Evolutionary conservation across 305 asterid genomes (phyloP), one percentile per base, ranked within the genome.

Genomic region (Rubia occidens): DNA sequence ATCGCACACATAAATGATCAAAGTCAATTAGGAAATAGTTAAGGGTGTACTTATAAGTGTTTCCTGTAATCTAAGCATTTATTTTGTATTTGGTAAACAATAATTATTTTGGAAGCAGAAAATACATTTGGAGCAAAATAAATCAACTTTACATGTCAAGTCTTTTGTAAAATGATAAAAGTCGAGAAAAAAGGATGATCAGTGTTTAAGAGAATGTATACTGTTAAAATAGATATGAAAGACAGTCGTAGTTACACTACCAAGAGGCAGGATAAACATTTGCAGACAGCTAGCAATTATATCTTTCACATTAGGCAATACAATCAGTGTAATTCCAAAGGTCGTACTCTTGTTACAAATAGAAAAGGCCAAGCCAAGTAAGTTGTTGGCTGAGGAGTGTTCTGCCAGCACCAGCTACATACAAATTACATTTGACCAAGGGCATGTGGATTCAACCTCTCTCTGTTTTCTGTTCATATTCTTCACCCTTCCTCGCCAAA

Each of bases 401-500:
- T 53, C 64, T n/a, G 51, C 70, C 40, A 62, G 69, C 64, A 47
- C 70, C 40, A 65, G 60, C 13, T 15, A 62, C 18, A 39, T 44
- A 74, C 21, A 60, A 32, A 68, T 61, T 75, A 47, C 76, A 60
- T 53, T 53, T 42, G 20, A 66, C 54, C 67, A 37, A 11, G 13
- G 53, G 68, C 54, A 64, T 42, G 37, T 24, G n/a, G n/a, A 18
- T 64, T 20, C 53, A 18, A 40, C 35, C 24, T 15, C 8, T n/a
- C 54, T 18, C 17, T 3, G 60, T 32, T 47, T 3, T 14, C 13
- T 35, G 3, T 45, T 32, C 51, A 1, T 54, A 9, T 63, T 17
- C 17, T 59, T 87, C 87, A 94, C 47, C 99, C 97, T 81, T 94
- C 99, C 81, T 90, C 97, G 7, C 96, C 96, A 20, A 90, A 90